Base-by-base conservation (phyloP, 2,329 filamentous ascomycete genomes). In the Westerdykella aurantiaca region DNA sequence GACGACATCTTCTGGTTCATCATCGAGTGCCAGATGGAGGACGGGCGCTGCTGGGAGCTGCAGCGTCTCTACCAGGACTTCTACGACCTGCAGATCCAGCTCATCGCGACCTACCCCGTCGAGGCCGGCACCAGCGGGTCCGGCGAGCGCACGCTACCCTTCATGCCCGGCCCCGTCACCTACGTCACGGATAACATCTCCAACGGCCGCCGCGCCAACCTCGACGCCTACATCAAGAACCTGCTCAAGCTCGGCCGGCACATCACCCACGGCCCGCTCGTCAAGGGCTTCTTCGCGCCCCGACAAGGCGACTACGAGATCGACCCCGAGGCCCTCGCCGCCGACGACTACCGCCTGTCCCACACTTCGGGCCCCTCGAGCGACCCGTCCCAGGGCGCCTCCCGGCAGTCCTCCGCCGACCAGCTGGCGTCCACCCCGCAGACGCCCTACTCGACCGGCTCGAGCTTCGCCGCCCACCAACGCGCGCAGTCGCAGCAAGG, bases 1-100 rank as follows among this genome's bases (percentile, higher is more conserved):
- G 91, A 97, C 63, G 90, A 96, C 56, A 96, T 96, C 67, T 97
- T 97, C 69, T 97, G 93, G 88, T 98, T 97, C 61, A 87, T 96
- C 43, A 91, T 98, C 46, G 90, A 96, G 66, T 88, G 87, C 18
- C 79, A 84, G 57, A 80, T 97, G 67, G 88, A 95, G 61, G 90
- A 97, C 63, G 90, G 89, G 38, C 80, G 87, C 38, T 84, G 87
- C 61, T 97, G 90, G 89, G 90, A 96, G 64, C 73, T 98, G 39
- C 91, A 88, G 33, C 82, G 93, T 50, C 93, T 95, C 62, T 98
- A 98, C 62, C 89, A 97, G 67, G 93, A 97, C 71, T 98, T 98
- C 64, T 98, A 97, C 70, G 93, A 97, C 67, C 91, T 97, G 67
- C 93, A 98, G 66, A 97, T 97, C 61, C 88, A 89, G 25, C 81